These are phyloP conservation scores for Helotiales sp. DNA, from an alignment of 2,329 filamentous ascomycete species.

Conservation along the genomic window DNA sequence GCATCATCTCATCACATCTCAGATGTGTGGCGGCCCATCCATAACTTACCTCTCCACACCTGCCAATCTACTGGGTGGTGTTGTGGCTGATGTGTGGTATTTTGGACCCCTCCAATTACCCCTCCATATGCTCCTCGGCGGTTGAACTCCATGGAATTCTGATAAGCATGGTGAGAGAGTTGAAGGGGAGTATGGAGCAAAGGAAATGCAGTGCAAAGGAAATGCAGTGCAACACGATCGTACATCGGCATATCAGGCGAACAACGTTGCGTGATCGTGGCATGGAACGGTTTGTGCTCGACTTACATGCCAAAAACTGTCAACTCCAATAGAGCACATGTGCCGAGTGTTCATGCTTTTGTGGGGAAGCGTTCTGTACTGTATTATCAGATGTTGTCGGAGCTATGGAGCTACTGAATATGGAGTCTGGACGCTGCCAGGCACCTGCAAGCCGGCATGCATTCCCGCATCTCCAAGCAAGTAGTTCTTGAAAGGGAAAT, in stretches of 20 bases:
- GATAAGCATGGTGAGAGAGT: neutral
- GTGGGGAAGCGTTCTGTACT: neutral
- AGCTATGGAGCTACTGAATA: neutral
- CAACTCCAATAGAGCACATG: neutral
- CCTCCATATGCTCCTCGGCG: neutral
- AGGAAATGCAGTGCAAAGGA: slow-evolving; percentile 6
- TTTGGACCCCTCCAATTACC: neutral
- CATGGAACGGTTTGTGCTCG: slow-evolving; percentile 8
- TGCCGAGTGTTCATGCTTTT: neutral
- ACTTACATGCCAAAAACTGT: neutral
- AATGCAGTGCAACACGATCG: slow-evolving; percentile 15
- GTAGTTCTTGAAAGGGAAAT: neutral
- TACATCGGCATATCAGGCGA: slow-evolving; percentile 6
- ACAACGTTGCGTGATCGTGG: slow-evolving; percentile 14
- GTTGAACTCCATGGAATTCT: neutral
- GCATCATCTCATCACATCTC: slow-evolving; percentile 12
- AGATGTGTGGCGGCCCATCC: slow-evolving; percentile 4
- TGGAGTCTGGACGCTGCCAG: neutral
- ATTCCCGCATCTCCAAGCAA: neutral
- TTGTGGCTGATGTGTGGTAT: neutral
- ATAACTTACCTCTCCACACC: neutral
- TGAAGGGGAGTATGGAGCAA: neutral
- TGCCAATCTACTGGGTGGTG: neutral
- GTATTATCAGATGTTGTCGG: neutral
- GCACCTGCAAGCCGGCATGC: neutral